Evolutionary conservation across 768 basidiomycete genomes (phyloP).

Genomic region (Podaxis mareebaensis): DNA sequence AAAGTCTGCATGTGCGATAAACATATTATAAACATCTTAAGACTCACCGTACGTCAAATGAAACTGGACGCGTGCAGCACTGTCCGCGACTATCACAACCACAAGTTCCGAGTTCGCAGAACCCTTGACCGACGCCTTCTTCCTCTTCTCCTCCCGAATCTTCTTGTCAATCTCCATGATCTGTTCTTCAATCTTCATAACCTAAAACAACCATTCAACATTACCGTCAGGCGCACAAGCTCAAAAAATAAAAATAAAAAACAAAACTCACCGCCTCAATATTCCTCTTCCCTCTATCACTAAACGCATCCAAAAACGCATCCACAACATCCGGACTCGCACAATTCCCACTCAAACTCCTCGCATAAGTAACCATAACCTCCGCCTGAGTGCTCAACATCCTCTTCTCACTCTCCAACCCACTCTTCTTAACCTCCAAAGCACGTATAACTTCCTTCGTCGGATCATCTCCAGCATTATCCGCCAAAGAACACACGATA

Average conservation of each 20-base stretch:
- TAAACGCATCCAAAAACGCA: conserved; percentile 42
- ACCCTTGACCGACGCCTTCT: conserved; percentile 35
- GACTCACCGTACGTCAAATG: conserved; percentile 54
- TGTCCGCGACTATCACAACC: conserved; percentile 43
- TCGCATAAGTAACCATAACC: conserved; percentile 44
- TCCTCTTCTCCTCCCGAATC: conserved; percentile 36
- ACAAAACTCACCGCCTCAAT: conserved; percentile 29
- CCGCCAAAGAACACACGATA: conserved; percentile 45
- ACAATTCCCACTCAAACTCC: conserved; percentile 44
- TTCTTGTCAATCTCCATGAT: conserved; percentile 39
- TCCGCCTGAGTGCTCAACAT: conserved; percentile 42
- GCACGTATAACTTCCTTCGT: conserved; percentile 32
- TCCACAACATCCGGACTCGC: conserved; percentile 37
- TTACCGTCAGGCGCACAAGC: too few relatives aligned
- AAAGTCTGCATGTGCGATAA: not conserved
- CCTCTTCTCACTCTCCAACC: conserved; percentile 37
- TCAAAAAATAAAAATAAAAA: not conserved
- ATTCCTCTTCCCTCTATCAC: conserved; percentile 37
- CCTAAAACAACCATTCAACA: conserved; percentile 20
- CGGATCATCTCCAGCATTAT: conserved; percentile 22
- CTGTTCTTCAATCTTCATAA: conserved; percentile 39
- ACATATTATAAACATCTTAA: not conserved
- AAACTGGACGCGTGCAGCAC: conserved; percentile 37
- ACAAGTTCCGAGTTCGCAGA: conserved; percentile 35
- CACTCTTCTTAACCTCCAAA: conserved; percentile 35